Base-by-base conservation (phyloP, 2,329 filamentous ascomycete genomes). In the Microsporum ferrugineum region DNA sequence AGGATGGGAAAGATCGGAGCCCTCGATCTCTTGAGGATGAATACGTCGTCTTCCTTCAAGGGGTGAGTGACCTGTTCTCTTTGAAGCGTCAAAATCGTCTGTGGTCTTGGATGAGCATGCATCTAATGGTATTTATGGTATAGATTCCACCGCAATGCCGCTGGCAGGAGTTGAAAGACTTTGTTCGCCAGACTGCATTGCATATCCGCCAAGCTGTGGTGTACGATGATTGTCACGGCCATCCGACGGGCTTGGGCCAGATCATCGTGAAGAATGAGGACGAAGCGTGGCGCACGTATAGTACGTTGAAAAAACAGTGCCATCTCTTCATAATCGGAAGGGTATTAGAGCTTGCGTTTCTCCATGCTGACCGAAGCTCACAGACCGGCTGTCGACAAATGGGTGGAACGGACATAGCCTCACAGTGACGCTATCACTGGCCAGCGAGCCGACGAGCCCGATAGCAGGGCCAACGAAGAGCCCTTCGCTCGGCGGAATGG, bases 221-320 rank as follows among this genome's bases (percentile, higher is more conserved):
- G 23, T 76, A 76, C 59, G 75, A 77, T 66, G 75, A 76, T 60
- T 70, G 68, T 47, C 70, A 75, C 62, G 75, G 75, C 3, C 72
- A 74, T 59, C 73, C 75, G 23, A 76, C 74, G 0, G 75, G 75
- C 12, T 63, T 77, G 1, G 75, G 75, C 1, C 75, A 77, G 64
- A 77, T 76, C 56, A 77, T 77, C 38, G 70, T 77, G 33, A 77
- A 77, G 38, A 75, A 76, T 53, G 73, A 76, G 64, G 75, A 76
- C 17, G 74, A 76, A 60, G 75, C 75, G 27, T 76, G 74, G 75
- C 67, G 73, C 27, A 76, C 75, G 38, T 77, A 75, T 61, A 71
- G 75, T 77, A 63, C 57, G 65, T 60, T 60, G 47, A 34, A 8
- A 0, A 2, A 17, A 14, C 8, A 38, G n/a, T 5, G 14, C 6